Conservation (phyloP, 768 basidiomycete species). For the Cystoderma amianthinum region DNA sequence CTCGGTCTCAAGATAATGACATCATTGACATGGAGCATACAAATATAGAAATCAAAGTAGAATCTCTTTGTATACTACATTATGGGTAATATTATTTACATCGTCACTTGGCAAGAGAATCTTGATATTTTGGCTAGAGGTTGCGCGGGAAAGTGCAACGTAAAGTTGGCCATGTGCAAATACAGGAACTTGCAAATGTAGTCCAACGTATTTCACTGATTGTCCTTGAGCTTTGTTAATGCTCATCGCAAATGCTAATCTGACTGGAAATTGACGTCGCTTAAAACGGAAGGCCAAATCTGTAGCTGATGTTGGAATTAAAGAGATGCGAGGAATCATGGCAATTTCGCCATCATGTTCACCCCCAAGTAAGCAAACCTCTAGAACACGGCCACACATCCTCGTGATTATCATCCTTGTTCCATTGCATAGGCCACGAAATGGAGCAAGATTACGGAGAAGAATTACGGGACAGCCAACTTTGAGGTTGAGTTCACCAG, state of each 20-base stretch:
- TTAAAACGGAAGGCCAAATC: conserved; percentile 18
- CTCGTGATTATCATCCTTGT: conserved; percentile 14
- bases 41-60: no score
- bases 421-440: conserved; percentile 21
- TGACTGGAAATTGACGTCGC: conserved; percentile 29
- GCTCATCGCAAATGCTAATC: conserved; percentile 28
- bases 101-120: conserved; percentile 7
- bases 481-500: conserved; percentile 19
- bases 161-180: conserved; percentile 39
- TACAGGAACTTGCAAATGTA: conserved; percentile 26
- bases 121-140: conserved; percentile 16
- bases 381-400: conserved; percentile 14
- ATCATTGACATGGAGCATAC: no score
- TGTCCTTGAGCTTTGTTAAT: conserved; percentile 39
- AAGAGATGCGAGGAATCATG: conserved; percentile 28
- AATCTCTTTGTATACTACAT: conserved; percentile 1
- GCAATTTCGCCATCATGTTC: conserved; percentile 22
- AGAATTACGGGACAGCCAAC: conserved; percentile 23
- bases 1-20: no score
- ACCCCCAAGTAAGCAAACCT: conserved; percentile 26
- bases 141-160: conserved; percentile 30
- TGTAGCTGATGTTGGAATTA: conserved; percentile 8
- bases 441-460: conserved; percentile 19
- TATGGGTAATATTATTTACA: neutral
- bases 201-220: conserved; percentile 31